Evolutionary conservation across 2,329 filamentous ascomycete genomes (phyloP).

Genomic region (Penicillium sp.): DNA sequence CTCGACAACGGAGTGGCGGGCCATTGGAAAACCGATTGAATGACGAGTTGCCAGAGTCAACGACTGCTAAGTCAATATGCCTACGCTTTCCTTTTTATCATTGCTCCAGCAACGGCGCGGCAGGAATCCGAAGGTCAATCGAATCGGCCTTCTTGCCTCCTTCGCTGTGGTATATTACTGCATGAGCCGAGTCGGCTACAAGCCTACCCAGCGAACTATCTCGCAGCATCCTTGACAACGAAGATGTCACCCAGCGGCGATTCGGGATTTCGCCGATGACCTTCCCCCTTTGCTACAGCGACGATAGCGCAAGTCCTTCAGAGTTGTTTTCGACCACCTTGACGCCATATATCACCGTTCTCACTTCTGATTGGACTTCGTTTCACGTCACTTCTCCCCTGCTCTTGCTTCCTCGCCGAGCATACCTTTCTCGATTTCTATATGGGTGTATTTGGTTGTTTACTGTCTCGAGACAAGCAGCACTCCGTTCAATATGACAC

Average conservation of each 20-base stretch:
- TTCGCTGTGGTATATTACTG: neutral
- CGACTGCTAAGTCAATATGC: neutral
- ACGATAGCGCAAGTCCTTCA: neutral
- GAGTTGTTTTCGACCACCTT: neutral
- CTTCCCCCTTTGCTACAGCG: neutral
- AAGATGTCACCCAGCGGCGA: neutral
- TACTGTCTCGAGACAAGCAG: neutral
- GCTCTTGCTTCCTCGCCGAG: neutral
- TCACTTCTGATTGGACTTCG: neutral
- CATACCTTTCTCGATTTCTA: neutral
- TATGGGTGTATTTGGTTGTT: neutral
- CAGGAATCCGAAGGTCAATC: neutral
- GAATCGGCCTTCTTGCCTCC: neutral
- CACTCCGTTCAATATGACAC: neutral
- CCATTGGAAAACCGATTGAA: conserved; percentile 93
- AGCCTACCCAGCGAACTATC: neutral
- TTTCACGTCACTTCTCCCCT: neutral
- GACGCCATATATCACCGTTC: neutral
- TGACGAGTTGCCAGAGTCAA: neutral
- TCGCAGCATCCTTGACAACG: neutral
- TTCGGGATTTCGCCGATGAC: neutral
- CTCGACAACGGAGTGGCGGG: conserved; percentile 67
- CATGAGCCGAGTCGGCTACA: neutral
- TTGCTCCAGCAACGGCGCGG: neutral
- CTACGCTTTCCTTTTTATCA: neutral